A percentile compares a stretch with the other conserved stretches of the same genome.
phyloP scores from a whole-genome alignment of 306 rosid species.

The Trifolium dubium region DNA sequence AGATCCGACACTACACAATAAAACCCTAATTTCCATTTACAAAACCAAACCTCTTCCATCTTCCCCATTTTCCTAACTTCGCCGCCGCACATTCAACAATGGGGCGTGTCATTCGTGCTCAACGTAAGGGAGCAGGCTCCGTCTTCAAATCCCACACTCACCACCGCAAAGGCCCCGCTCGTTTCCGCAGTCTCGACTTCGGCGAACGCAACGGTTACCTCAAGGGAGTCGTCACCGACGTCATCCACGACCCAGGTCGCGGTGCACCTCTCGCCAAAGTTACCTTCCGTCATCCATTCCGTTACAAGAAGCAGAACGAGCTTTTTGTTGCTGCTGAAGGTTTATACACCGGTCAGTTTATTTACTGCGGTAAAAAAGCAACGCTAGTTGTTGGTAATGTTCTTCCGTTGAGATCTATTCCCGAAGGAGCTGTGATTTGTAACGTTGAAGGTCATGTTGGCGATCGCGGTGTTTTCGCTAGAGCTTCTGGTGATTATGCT shows the following conservation, averaged over 20 bases:
- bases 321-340: slow-evolving; percentile 79
- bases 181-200: slow-evolving; percentile 77
- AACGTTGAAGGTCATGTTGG: slow-evolving; percentile 86
- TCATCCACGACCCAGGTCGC: slow-evolving; percentile 83
- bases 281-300: slow-evolving; percentile 72
- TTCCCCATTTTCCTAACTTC: too few relatives aligned
- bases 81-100: slow-evolving; percentile 20
- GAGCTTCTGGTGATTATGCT: slow-evolving; percentile 78
- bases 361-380: slow-evolving; percentile 85
- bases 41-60: too few relatives aligned
- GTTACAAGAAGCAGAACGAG: slow-evolving; percentile 74
- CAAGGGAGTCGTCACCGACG: slow-evolving; percentile 71
- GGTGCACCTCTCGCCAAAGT: slow-evolving; percentile 85
- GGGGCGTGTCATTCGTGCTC: slow-evolving; percentile 83
- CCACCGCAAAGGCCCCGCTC: slow-evolving; percentile 81
- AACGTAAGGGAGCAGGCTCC: slow-evolving; percentile 88
- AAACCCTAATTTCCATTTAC: too few relatives aligned
- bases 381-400: slow-evolving; percentile 77
- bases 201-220: slow-evolving; percentile 81
- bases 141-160: slow-evolving; percentile 85
- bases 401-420: slow-evolving; percentile 66
- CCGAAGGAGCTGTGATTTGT: slow-evolving; percentile 83
- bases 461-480: slow-evolving; percentile 78
- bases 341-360: slow-evolving; percentile 71
- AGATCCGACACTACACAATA: too few relatives aligned